Evolutionary conservation across 139 green algal genomes (phyloP).

Genomic region (Eudorina sp.): DNA sequence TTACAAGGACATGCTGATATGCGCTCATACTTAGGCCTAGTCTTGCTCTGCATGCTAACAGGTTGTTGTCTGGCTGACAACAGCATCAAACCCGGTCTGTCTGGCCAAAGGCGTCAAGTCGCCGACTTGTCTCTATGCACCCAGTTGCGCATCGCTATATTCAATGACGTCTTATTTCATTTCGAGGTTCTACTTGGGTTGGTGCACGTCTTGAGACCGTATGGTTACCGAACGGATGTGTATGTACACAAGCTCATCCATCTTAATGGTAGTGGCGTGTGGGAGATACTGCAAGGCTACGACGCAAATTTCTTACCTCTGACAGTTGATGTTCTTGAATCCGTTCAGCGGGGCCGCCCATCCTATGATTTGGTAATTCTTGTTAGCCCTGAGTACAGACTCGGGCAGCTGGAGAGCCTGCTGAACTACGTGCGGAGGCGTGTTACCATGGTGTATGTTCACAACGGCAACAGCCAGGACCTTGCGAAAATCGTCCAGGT

Average conservation of each 20-base stretch:
- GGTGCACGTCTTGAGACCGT: conserved; percentile 46
- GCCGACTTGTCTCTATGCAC: conserved; percentile 37
- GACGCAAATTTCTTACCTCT: background rate
- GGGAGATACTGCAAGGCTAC: conserved; percentile 10
- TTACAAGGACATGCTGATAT: no score
- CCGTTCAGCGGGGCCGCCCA: background rate
- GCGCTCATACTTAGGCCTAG: no score
- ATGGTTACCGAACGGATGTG: conserved; percentile 33
- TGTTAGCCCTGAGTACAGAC: conserved; percentile 54
- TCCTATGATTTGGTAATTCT: conserved; percentile 52
- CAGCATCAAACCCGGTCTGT: no score
- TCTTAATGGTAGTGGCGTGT: conserved; percentile 28
- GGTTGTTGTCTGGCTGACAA: no score
- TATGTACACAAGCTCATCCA: conserved; percentile 40
- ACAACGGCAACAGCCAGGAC: conserved; percentile 48
- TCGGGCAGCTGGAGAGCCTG: conserved; percentile 3
- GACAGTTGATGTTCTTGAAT: background rate
- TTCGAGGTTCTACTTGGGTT: conserved; percentile 56
- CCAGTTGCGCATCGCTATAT: conserved; percentile 57
- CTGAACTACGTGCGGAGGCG: conserved; percentile 21
- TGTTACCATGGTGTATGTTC: conserved; percentile 28
- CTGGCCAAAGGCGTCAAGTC: no score
- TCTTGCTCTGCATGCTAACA: no score
- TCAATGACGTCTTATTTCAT: conserved; percentile 69
- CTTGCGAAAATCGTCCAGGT: background rate